phyloP scores from a whole-genome alignment of 257 asterid genomes.

The Craterostigma plantagineum region DNA sequence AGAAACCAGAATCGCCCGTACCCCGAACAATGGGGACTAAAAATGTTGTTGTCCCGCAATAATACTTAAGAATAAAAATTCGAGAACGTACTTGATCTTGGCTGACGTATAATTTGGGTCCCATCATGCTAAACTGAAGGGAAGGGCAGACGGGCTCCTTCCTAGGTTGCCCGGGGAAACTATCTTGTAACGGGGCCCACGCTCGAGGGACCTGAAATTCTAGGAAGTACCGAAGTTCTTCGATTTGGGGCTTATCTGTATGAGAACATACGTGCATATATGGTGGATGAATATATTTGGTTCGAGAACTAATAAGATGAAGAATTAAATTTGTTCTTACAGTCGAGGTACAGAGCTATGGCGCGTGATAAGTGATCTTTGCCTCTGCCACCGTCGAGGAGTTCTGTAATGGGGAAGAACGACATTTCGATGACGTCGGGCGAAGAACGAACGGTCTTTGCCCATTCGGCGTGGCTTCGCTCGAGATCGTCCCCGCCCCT shows the following conservation, averaged over 20 bases:
- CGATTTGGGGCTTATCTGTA: conserved; percentile 97
- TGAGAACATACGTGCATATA: not conserved
- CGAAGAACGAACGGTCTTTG: conserved; percentile 60
- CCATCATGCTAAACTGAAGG: conserved; percentile 96
- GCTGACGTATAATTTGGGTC: conserved; percentile 88
- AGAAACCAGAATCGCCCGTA: no score
- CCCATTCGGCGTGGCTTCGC: conserved; percentile 92
- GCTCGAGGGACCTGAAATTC: conserved; percentile 85
- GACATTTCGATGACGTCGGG: conserved; percentile 98
- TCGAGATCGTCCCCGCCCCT: conserved; percentile 99
- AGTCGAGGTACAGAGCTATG: conserved; percentile 78
- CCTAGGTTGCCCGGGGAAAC: conserved; percentile 25
- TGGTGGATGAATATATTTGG: not conserved
- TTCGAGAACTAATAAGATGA: no score
- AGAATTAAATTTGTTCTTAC: conserved; percentile 25
- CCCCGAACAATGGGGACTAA: no score
- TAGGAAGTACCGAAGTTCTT: conserved; percentile 91
- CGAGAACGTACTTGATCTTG: conserved; percentile 67
- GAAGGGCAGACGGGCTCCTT: conserved; percentile 88
- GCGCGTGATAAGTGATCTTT: conserved; percentile 76
- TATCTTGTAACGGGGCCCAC: conserved; percentile 97
- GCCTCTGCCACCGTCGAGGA: conserved; percentile 85
- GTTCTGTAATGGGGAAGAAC: conserved; percentile 62
- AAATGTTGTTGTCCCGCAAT: no score
- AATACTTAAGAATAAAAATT: no score